Evolutionary conservation across 2,329 filamentous ascomycete species (phyloP).

Genomic region (Colletotrichum coccodes): DNA sequence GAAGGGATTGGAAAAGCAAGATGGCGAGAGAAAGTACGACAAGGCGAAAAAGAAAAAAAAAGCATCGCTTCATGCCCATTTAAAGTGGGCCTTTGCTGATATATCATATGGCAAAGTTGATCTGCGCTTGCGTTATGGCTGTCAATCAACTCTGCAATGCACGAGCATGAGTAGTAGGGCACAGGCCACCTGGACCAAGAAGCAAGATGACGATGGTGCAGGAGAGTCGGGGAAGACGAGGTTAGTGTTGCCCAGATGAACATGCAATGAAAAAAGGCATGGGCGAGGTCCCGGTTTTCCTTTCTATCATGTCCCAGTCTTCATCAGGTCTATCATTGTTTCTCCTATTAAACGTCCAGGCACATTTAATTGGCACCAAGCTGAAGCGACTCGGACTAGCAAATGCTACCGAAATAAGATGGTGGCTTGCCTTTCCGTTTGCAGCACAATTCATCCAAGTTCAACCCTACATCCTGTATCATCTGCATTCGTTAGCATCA

Average conservation of each 20-base stretch:
- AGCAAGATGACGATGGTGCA: conserved; percentile 23
- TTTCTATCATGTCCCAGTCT: background rate
- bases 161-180: background rate
- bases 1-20: background rate
- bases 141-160: conserved; percentile 21
- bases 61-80: background rate
- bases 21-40: background rate
- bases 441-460: background rate
- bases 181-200: conserved; percentile 2
- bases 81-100: background rate
- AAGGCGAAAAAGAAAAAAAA: background rate
- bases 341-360: background rate
- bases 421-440: background rate
- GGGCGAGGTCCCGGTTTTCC: conserved; percentile 10
- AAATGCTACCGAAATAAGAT: conserved; percentile 18
- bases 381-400: background rate
- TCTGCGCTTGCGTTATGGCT: conserved; percentile 5
- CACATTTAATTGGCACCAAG: background rate
- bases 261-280: conserved; percentile 6
- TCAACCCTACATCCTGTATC: background rate
- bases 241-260: background rate
- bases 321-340: background rate
- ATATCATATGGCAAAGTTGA: conserved; percentile 5
- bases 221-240: conserved; percentile 9
- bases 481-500: conserved; percentile 1